Percentiles rank a stretch among this genome's conserved stretches.
Conservation (phyloP, 1,284 basidiomycete genomes). For the Malassezia caprae region DNA sequence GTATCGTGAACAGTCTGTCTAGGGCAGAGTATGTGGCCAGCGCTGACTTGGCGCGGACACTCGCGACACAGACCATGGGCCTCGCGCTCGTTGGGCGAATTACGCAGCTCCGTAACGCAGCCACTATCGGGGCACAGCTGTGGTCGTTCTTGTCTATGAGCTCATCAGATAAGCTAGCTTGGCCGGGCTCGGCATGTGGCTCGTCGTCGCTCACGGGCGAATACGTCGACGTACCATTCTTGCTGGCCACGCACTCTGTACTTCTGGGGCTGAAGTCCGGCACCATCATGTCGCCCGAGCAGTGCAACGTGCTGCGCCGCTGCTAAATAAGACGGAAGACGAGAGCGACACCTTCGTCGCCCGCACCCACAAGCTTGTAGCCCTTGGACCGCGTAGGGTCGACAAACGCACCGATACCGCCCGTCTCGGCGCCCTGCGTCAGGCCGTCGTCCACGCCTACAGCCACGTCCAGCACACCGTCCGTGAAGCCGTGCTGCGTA, state of each 20-base stretch:
- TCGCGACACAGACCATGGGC: conserved; percentile 93
- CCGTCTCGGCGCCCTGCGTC: conserved; percentile 46
- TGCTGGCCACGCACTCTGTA: conserved; percentile 78
- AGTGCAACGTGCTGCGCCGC: neutral
- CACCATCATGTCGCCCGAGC: conserved; percentile 50
- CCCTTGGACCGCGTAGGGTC: conserved; percentile 25
- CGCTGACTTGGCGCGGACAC: conserved; percentile 67
- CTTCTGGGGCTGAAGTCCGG: conserved; percentile 88
- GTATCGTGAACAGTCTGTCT: conserved; percentile 85
- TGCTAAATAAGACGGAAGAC: conserved; percentile 57
- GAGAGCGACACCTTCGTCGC: conserved; percentile 45
- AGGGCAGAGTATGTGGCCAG: conserved; percentile 70
- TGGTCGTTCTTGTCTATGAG: conserved; percentile 75
- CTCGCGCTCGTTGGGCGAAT: conserved; percentile 87
- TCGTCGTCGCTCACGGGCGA: conserved; percentile 85
- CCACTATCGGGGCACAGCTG: conserved; percentile 81
- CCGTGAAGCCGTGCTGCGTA: conserved; percentile 74
- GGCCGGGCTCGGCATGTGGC: conserved; percentile 69
- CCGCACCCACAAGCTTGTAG: conserved; percentile 45
- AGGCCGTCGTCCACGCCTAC: conserved; percentile 51
- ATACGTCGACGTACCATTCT: conserved; percentile 85
- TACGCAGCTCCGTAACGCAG: conserved; percentile 73
- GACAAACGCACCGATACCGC: conserved; percentile 38
- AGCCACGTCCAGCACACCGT: conserved; percentile 66
- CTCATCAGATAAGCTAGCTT: conserved; percentile 59